Evolutionary conservation across 306 rosid genomes (phyloP).

Genomic region (Pterocarpus macrocarpus): DNA sequence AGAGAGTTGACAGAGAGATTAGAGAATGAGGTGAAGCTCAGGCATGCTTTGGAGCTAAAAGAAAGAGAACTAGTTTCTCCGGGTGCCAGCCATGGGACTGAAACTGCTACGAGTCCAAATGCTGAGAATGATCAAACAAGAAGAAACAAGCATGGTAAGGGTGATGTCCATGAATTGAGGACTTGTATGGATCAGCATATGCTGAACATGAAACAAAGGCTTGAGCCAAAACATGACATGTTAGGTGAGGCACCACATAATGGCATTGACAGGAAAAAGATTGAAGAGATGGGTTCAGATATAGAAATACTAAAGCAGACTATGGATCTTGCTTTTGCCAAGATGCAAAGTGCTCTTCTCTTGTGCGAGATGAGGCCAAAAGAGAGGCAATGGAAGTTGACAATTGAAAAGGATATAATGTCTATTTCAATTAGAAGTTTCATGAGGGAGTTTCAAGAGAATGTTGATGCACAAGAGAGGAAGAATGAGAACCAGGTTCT

Average conservation of each 20-base stretch:
- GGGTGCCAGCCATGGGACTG: slow-evolving; percentile 46
- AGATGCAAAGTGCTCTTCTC: slow-evolving; percentile 72
- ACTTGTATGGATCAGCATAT: slow-evolving; percentile 65
- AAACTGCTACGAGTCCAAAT: slow-evolving; percentile 38
- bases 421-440: slow-evolving; percentile 60
- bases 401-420: slow-evolving; percentile 64
- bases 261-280: slow-evolving; percentile 57
- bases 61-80: slow-evolving; percentile 62
- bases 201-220: slow-evolving; percentile 61
- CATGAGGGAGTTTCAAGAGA: slow-evolving; percentile 61
- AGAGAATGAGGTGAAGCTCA: slow-evolving; percentile 59
- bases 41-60: slow-evolving; percentile 60
- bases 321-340: slow-evolving; percentile 78
- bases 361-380: slow-evolving; percentile 70
- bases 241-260: slow-evolving; percentile 40
- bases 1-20: slow-evolving; percentile 62
- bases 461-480: slow-evolving; percentile 49
- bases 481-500: slow-evolving; percentile 52
- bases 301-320: slow-evolving; percentile 80
- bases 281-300: slow-evolving; percentile 87
- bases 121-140: slow-evolving; percentile 37
- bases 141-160: slow-evolving; percentile 46
- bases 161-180: slow-evolving; percentile 52
- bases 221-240: slow-evolving; percentile 53
- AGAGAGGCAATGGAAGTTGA: slow-evolving; percentile 75